phyloP scores from a whole-genome alignment of 1,284 basidiomycete species.

The Microbotryomycetes sp. region DNA sequence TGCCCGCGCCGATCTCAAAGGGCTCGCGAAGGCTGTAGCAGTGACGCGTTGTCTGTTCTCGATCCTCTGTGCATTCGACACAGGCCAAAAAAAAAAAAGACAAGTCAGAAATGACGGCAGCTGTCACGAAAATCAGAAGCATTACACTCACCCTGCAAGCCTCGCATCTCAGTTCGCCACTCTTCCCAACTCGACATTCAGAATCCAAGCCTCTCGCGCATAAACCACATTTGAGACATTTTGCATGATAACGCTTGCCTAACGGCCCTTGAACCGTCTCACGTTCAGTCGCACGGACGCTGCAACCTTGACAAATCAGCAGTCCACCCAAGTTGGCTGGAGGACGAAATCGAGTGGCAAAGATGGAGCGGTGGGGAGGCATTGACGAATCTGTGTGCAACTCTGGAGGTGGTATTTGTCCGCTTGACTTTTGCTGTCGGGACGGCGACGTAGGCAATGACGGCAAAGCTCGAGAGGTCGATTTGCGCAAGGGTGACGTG shows the following conservation, averaged over 20 bases:
- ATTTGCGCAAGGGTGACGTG: constrained; percentile 1
- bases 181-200: constrained; percentile 13
- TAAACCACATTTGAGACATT: constrained; percentile 18
- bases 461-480: constrained; percentile 9
- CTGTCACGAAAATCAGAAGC: no score
- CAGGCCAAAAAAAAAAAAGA: no score
- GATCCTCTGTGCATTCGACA: no score
- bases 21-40: no score
- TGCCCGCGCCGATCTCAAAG: no score
- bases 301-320: constrained; percentile 25
- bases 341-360: constrained; percentile 18
- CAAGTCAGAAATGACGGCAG: no score
- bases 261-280: constrained; percentile 20
- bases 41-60: no score
- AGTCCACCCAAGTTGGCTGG: constrained; percentile 23
- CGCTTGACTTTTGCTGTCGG: neutral
- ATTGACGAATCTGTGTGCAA: neutral
- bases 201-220: constrained; percentile 21
- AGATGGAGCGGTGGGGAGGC: constrained; percentile 9
- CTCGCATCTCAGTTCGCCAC: constrained; percentile 21
- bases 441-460: neutral
- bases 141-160: constrained; percentile 18
- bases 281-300: constrained; percentile 16
- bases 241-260: constrained; percentile 16
- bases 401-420: neutral